phyloP scores from a whole-genome alignment of 805 yeast species.

The Saccharomycopsis lassenensis region DNA sequence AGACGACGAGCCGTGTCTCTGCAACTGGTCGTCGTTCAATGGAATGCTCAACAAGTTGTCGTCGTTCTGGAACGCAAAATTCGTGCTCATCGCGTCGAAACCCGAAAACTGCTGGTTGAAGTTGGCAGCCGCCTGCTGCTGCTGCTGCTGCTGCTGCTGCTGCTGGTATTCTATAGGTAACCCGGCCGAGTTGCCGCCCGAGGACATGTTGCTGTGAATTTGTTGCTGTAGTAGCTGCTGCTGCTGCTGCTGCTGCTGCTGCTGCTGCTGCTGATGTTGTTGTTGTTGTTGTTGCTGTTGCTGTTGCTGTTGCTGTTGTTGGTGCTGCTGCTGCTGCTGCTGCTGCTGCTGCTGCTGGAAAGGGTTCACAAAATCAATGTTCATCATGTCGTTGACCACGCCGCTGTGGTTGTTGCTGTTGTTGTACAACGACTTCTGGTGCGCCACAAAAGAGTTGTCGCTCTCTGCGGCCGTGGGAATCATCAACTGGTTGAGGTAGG shows the following conservation, averaged over 20 bases:
- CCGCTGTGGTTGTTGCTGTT: slow-evolving; percentile 8
- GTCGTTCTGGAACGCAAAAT: neutral
- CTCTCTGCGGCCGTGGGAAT: too few relatives aligned
- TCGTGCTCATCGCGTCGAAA: too few relatives aligned
- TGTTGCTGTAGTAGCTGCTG: slow-evolving; percentile 1
- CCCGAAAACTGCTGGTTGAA: too few relatives aligned
- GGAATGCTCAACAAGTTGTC: slow-evolving; percentile 2
- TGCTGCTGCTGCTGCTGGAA: slow-evolving; percentile 2
- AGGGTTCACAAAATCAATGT: slow-evolving; percentile 13
- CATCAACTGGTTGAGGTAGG: too few relatives aligned
- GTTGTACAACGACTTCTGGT: slow-evolving; percentile 5
- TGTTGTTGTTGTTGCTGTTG: neutral
- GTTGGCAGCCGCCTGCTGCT: neutral
- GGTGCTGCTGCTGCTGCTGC: neutral
- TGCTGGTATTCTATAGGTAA: neutral
- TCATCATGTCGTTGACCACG: neutral
- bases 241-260: neutral
- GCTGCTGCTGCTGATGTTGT: neutral
- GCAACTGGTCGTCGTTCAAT: slow-evolving; percentile 1
- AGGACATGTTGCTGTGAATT: neutral
- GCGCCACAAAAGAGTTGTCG: neutral
- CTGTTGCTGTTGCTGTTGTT: slow-evolving; percentile 3
- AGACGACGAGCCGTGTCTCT: slow-evolving; percentile 7
- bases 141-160: neutral
- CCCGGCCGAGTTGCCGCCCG: neutral